These are phyloP conservation scores for barrel medic (Medicago truncatula) DNA, from an alignment of 306 rosid species.

Conservation along the genomic window DNA sequence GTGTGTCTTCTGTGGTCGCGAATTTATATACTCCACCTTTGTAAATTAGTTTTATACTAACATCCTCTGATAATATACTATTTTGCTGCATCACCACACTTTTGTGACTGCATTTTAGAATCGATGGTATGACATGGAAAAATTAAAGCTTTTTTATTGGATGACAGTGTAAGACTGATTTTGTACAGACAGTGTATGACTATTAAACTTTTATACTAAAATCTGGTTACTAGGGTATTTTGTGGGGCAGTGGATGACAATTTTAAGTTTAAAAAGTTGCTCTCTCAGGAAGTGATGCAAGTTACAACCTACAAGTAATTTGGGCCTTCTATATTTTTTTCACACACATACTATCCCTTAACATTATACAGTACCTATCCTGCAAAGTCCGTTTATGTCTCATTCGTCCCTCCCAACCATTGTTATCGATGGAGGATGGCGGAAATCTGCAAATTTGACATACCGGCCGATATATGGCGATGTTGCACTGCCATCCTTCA, in stretches of 20 bases:
- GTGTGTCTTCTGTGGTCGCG: too few relatives aligned
- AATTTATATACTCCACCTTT: too few relatives aligned
- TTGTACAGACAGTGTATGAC: neutral
- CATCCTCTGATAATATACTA: neutral
- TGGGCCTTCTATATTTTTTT: neutral
- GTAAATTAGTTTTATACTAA: neutral
- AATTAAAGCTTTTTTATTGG: neutral
- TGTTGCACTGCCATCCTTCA: too few relatives aligned
- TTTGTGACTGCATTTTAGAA: neutral
- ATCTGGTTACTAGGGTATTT: neutral
- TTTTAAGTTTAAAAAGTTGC: neutral
- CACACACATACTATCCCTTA: neutral
- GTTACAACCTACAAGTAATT: conserved; percentile 18
- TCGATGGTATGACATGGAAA: neutral
- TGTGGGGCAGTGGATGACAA: too few relatives aligned
- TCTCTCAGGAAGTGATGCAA: conserved; percentile 3
- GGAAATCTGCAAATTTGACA: too few relatives aligned
- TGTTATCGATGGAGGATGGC: too few relatives aligned
- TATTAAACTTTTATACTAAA: neutral
- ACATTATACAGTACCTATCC: conserved; percentile 12
- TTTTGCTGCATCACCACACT: neutral
- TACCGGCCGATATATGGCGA: too few relatives aligned
- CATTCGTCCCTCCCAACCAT: neutral
- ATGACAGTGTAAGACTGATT: neutral
- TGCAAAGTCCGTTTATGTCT: neutral